These are phyloP conservation scores for Phallus indusiatus DNA, from an alignment of 768 basidiomycete species.

Conservation along the genomic window DNA sequence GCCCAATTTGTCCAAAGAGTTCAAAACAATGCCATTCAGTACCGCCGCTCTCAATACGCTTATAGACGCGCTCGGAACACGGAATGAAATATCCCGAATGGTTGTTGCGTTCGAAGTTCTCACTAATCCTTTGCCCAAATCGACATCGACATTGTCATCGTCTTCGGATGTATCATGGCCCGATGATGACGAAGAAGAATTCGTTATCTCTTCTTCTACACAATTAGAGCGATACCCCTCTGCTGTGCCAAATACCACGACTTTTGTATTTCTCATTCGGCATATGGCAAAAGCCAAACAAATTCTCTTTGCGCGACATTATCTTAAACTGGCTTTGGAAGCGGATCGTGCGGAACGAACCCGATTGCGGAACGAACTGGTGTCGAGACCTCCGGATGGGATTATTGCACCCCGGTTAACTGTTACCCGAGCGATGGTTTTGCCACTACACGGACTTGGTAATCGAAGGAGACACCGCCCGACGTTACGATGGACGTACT, in stretches of 20 bases:
- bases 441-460: conserved; percentile 47
- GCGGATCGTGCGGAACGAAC: conserved; percentile 42
- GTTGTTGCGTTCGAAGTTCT: conserved; percentile 72
- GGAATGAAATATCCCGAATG: conserved; percentile 53
- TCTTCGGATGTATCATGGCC: conserved; percentile 41
- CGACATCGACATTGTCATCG: conserved; percentile 29
- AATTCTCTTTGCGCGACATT: conserved; percentile 13
- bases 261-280: conserved; percentile 31
- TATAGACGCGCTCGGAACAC: conserved; percentile 57
- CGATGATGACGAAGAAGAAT: conserved; percentile 54
- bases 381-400: conserved; percentile 21
- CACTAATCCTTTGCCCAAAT: conserved; percentile 56
- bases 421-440: conserved; percentile 45
- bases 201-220: conserved; percentile 10
- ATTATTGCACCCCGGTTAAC: conserved; percentile 43
- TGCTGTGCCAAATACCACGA: conserved; percentile 50
- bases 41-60: conserved; percentile 63
- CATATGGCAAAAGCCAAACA: conserved; percentile 28
- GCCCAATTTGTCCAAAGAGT: neutral
- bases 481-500: conserved; percentile 43
- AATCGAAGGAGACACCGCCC: conserved; percentile 51
- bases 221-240: conserved; percentile 24
- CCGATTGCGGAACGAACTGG: conserved; percentile 21
- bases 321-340: conserved; percentile 52
- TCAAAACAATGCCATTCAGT: conserved; percentile 39